phyloP scores from a whole-genome alignment of 495 filamentous ascomycete genomes.

The Hypoxylon fragiforme region DNA sequence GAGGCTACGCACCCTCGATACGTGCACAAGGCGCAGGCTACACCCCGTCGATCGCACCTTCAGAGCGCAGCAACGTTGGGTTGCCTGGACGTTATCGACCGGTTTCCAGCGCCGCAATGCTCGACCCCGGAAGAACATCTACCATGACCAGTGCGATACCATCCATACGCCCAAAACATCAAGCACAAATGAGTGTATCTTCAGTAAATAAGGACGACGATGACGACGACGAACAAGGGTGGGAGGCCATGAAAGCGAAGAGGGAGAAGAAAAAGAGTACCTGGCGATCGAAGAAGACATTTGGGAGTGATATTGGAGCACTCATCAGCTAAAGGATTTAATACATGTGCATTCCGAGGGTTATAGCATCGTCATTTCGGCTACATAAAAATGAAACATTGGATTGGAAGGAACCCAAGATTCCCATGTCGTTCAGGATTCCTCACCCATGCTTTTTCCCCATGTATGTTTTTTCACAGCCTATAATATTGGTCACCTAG shows the following conservation, averaged over 20 bases:
- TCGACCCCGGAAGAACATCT: slow-evolving; percentile 50
- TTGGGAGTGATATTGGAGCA: slow-evolving; percentile 45
- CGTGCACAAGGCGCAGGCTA: slow-evolving; percentile 51
- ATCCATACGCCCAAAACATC: slow-evolving; percentile 29
- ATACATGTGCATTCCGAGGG: slow-evolving; percentile 21
- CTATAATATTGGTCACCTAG: slow-evolving; percentile 17
- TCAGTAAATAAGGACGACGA: slow-evolving; percentile 50
- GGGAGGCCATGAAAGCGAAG: slow-evolving; percentile 86
- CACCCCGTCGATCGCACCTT: slow-evolving; percentile 78
- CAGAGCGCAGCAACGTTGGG: slow-evolving; percentile 91
- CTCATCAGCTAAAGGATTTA: slow-evolving; percentile 44
- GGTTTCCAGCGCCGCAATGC: slow-evolving; percentile 59
- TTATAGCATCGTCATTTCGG: slow-evolving; percentile 26
- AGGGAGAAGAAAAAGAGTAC: slow-evolving; percentile 75
- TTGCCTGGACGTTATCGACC: slow-evolving; percentile 90
- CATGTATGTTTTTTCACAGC: neutral
- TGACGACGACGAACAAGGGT: slow-evolving; percentile 80
- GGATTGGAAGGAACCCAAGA: slow-evolving; percentile 6
- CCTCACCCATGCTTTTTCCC: slow-evolving; percentile 1
- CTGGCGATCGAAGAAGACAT: slow-evolving; percentile 70
- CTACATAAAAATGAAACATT: slow-evolving; percentile 32
- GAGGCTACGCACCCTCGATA: slow-evolving; percentile 53
- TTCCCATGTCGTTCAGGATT: neutral
- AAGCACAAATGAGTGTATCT: slow-evolving; percentile 24
- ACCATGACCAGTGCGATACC: slow-evolving; percentile 55